Conservation (phyloP, 352 stramenopile genomes). For the Phytophthora sp. region DNA sequence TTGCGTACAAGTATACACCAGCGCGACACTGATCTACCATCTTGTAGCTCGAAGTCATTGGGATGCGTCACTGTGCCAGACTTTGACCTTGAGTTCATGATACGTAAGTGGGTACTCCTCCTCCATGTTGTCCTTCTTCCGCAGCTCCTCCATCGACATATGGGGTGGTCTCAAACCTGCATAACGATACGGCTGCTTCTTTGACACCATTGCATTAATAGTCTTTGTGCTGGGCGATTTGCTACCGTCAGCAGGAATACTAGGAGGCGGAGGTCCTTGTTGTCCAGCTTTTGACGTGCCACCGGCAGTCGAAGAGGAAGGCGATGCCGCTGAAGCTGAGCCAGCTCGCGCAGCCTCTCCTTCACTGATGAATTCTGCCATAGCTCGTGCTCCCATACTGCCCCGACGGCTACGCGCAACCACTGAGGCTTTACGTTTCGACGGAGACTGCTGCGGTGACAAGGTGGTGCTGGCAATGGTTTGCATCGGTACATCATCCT, state of each 20-base stretch:
- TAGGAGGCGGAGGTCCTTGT: constrained; percentile 1
- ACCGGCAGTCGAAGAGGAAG: neutral
- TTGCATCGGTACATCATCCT: constrained; percentile 20
- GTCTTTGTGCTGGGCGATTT: constrained; percentile 41
- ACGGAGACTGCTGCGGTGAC: constrained; percentile 12
- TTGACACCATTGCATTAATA: constrained; percentile 51
- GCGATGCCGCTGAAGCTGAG: constrained; percentile 4
- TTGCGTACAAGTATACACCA: neutral
- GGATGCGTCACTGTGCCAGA: constrained; percentile 62
- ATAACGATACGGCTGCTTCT: constrained; percentile 80
- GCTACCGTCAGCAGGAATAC: constrained; percentile 1
- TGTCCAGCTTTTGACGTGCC: constrained; percentile 6
- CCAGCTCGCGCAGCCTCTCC: constrained; percentile 2
- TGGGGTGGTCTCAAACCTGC: constrained; percentile 62
- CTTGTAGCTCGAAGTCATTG: constrained; percentile 13
- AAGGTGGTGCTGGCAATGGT: constrained; percentile 1
- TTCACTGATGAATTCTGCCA: constrained; percentile 6
- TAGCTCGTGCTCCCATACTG: constrained; percentile 6
- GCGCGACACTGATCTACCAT: neutral
- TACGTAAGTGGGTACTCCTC: constrained; percentile 90
- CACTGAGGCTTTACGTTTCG: constrained; percentile 26
- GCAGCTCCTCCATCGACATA: constrained; percentile 78
- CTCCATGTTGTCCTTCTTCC: constrained; percentile 86
- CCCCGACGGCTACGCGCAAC: constrained; percentile 13
- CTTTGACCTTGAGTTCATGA: constrained; percentile 85